Base-by-base conservation (phyloP, 305 asterid species). In the Euphrasia arctica region DNA sequence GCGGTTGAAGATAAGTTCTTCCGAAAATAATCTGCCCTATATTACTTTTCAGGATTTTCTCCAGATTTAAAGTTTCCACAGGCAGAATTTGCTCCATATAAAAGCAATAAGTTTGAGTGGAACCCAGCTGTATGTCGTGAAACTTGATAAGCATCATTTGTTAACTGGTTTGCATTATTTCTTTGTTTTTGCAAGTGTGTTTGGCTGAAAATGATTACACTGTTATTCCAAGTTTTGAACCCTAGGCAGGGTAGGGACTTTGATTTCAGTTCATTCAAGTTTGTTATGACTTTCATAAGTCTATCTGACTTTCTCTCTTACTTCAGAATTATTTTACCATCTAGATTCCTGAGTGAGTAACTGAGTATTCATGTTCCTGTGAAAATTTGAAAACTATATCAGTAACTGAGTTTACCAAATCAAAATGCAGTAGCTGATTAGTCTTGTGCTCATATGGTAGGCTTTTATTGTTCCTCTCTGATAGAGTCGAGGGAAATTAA, bases 11-110 rank as follows among this genome's bases (percentile, higher is more conserved):
- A 43, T 54, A 45, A 56, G 47, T 68, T 49, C 11, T 4, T 60
- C 7, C 27, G 67, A 29, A 62, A 43, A 59, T 71, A 66, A 69
- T 63, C 31, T 9, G 50, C 72, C 64, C 36, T 70, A 61, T 75
- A 69, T 71, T 70, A 51, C 61, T 49, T 74, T 73, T 75, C 87
- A 93, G 98, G 94, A 73, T 83, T 75, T 76, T 93, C 98, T 69
- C 98, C 97, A 64, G 98, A 93, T 79, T 82, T 69, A 62, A 90
- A 87, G 81, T 93, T 93, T 78, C 98, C 98, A 0, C 90, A 76
- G 78, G 90, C 90, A 67, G 95, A 82, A 75, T 93, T 90, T 62
- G 80, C 98, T 75, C 96, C 98, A 59, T 93, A 93, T 64, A 58
- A 56, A 54, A 80, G 75, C 79, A 75, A 74, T 72, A 72, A 64